Conservation (phyloP, 805 yeast species). For the Wickerhamomyces bisporus region DNA sequence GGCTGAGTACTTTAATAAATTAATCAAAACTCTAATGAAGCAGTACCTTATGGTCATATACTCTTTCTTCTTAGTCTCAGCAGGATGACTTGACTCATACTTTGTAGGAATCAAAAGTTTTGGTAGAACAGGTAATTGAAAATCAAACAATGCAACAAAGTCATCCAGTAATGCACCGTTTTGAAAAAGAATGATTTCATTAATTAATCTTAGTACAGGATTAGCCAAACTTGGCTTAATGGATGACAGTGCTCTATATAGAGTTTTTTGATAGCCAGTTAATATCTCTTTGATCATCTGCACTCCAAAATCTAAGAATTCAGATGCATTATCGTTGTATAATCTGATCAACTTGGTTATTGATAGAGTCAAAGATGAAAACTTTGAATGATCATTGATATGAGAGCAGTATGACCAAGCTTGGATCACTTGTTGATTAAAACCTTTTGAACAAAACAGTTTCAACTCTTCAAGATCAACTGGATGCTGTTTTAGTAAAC, state of each 20-base stretch:
- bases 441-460: slow-evolving; percentile 31
- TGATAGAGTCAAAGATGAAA: slow-evolving; percentile 38
- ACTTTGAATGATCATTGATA: slow-evolving; percentile 45
- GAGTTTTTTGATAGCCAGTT: slow-evolving; percentile 49
- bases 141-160: slow-evolving; percentile 63
- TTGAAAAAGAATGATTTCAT: slow-evolving; percentile 43
- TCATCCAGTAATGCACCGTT: slow-evolving; percentile 49
- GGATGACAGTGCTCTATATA: slow-evolving; percentile 63
- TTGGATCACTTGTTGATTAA: slow-evolving; percentile 33
- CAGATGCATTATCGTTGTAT: slow-evolving; percentile 7
- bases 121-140: slow-evolving; percentile 55
- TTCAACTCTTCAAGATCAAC: slow-evolving; percentile 16
- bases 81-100: slow-evolving; percentile 37
- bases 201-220: slow-evolving; percentile 56
- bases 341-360: slow-evolving; percentile 33
- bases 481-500: background rate
- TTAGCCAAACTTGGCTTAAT: slow-evolving; percentile 53
- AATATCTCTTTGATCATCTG: slow-evolving; percentile 49
- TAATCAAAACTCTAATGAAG: slow-evolving; percentile 58
- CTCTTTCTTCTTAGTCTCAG: slow-evolving; percentile 28
- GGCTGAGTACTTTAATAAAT: slow-evolving; percentile 43
- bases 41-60: slow-evolving; percentile 47
- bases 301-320: slow-evolving; percentile 24
- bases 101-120: slow-evolving; percentile 53
- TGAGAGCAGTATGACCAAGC: slow-evolving; percentile 44